Base-by-base conservation (phyloP, 2,329 filamentous ascomycete species). In the Fusarium guadeloupense region DNA sequence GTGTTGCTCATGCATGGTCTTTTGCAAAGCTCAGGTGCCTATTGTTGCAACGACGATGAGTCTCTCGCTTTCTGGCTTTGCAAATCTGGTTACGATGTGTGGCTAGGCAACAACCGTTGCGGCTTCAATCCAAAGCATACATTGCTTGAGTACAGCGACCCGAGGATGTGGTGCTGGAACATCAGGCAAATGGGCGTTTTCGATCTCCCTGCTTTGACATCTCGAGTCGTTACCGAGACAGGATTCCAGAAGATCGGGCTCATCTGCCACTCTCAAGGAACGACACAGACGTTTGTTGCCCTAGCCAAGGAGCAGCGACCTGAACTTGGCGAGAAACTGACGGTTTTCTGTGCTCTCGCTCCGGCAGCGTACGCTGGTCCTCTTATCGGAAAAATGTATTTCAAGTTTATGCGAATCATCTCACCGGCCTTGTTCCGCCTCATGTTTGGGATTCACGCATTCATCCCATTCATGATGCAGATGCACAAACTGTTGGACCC, bases 121-220 rank as follows among this genome's bases (percentile, higher is more conserved):
- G 93, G 93, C 2, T 92, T 95, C 75, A 80, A 84, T 1, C 93
- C 94, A 1, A 85, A 87, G 62, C 94, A 98, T 71, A 84, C 82
- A 3, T 76, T 88, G 19, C 83, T 97, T 33, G 77, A 85, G 3
- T 87, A 90, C 64, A 79, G 79, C 4, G 94, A 98, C 71, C 93
- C 94, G 2, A 85, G 93, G 25, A 96, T 97, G 91, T 97, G 94
- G 94, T 87, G 89, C 34, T 98, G 94, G 94, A 96, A 96, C 65
- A 96, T 97, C 50, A 86, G 91, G 0, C 92, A 97, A 71, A 96
- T 97, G 90, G 94, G 93, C 4, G 89, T 93, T 1, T 86, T 96
- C 71, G 94, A 98, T 72, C 82, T 98, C 4, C 84, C 93, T 0
- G 93, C 93, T 0, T 82, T 97, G 28, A 84, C 90, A 2, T 91